Evolutionary conservation across 768 basidiomycete species (phyloP), one percentile per base, ranked within the genome.

Genomic region (Mycena albidolilacea): DNA sequence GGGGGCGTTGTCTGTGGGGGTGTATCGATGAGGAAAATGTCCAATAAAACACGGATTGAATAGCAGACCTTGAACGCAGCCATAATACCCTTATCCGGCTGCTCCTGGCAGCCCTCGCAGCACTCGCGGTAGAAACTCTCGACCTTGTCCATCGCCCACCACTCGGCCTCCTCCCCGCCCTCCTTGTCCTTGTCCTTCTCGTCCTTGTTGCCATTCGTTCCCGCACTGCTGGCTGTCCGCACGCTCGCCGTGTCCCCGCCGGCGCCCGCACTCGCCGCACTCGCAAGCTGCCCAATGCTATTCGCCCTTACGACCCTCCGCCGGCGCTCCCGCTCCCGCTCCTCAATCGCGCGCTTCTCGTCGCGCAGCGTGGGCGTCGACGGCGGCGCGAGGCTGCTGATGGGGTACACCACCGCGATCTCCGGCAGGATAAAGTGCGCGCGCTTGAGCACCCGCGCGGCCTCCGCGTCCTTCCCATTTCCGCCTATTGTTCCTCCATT

Each of bases 391-490:
- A 91, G 77, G 1, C 92, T 90, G 37, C 93, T 94, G 80, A 98
- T 97, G 0, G 97, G 96, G 81, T 99, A 98, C 41, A 97, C 91
- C 30, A 94, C 94, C 41, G 90, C 91, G 76, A 98, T 89, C 76
- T 94, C 89, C 0, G 95, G 95, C 14, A 98, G 85, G 75, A 97
- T 94, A 80, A 98, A 98, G 77, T 97, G 95, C 0, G 97, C 98
- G 62, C 95, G 85, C 79, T 95, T 96, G 74, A 97, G 87, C 12
- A 94, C 90, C 77, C 87, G 90, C 44, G 82, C 81, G 58, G 89
- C 85, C 78, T 90, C 35, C 52, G 82, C 81, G 57, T 90, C 85
- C 78, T 89, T 89, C 62, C 46, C 44, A 15, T 15, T 46, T 46
- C 68, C 61, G 7, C 35, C 48, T 7, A 0, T 8, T 6, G 10